Evolutionary conservation across 2,329 filamentous ascomycete genomes (phyloP), one percentile per base, ranked within the genome.

Genomic region (Sporothrix dimorphospora): DNA sequence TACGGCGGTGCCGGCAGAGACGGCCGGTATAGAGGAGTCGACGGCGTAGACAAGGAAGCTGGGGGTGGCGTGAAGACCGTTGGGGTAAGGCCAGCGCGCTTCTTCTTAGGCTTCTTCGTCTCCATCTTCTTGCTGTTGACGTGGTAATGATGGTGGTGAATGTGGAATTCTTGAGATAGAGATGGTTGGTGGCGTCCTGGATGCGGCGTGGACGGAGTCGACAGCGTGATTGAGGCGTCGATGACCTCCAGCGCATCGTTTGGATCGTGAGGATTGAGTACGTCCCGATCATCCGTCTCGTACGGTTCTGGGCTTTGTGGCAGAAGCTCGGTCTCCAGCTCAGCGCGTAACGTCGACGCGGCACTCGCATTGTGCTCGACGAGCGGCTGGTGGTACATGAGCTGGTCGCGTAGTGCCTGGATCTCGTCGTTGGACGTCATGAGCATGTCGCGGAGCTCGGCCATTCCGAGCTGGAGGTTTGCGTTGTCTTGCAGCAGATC

Each of bases 401-500:
- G 84, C 79, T 97, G 93, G 74, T 97, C 93, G 34, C 95, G 87
- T 24, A 99, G 82, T 57, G 88, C 88, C 79, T 97, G 94, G 3
- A 98, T 96, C 81, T 99, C 95, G 77, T 97, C 93, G 78, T 98
- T 97, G 3, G 95, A 97, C 79, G 89, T 94, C 77, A 94, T 88
- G 27, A 99, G 86, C 89, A 99, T 91, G 79, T 97, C 94, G 21
- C 94, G 88, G 65, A 99, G 83, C 82, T 99, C 96, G 69, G 94
- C 89, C 73, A 98, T 97, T 19, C 94, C 94, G 74, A 96, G 87
- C 80, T 99, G 96, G 59, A 99, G 84, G 76, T 94, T 97, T 11
- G 94, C 94, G 78, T 99, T 99, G 80, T 99, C 96, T 78, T 97
- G 91, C 21, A 99, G 85, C 71, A 99, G 92, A 79, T 98, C 96